Conservation (phyloP, 2,329 filamentous ascomycete species). For the Colletotrichum plurivorum region DNA sequence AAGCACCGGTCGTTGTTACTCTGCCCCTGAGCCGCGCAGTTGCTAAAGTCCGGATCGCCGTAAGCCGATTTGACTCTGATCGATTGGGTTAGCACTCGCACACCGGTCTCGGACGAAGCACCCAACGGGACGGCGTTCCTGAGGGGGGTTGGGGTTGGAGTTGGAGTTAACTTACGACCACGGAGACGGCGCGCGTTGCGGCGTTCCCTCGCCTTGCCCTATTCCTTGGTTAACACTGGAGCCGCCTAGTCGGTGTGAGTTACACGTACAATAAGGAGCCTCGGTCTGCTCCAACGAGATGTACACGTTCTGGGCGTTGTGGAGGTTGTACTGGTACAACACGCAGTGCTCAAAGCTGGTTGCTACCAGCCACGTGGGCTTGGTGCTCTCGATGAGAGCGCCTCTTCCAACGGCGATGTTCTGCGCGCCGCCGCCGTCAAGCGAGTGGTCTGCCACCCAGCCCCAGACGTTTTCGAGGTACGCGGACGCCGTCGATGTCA, state of each 20-base stretch:
- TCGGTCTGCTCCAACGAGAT: constrained; percentile 62
- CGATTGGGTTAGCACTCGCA: constrained; percentile 38
- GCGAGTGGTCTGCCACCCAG: constrained; percentile 63
- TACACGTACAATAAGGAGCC: constrained; percentile 55
- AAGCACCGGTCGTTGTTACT: constrained; percentile 46
- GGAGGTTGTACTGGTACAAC: constrained; percentile 68
- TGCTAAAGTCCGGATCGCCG: constrained; percentile 43
- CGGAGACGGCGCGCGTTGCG: constrained; percentile 53
- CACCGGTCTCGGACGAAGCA: constrained; percentile 48
- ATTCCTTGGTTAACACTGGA: not conserved
- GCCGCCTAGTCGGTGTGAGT: not conserved
- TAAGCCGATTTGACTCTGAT: constrained; percentile 41
- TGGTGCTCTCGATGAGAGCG: constrained; percentile 60
- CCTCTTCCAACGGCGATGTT: constrained; percentile 63
- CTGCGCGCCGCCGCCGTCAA: constrained; percentile 59
- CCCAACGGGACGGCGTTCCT: constrained; percentile 43
- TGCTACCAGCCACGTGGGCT: constrained; percentile 67
- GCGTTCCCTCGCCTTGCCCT: constrained; percentile 49
- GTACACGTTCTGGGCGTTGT: constrained; percentile 59
- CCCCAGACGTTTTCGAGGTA: constrained; percentile 70
- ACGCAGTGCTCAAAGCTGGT: constrained; percentile 65
- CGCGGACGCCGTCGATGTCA: constrained; percentile 59
- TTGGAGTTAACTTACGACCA: constrained; percentile 46
- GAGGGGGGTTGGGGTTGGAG: not conserved
- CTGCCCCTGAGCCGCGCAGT: constrained; percentile 40